phyloP scores from a whole-genome alignment of 129 eudicot species.

The Helianthus tuberosus region DNA sequence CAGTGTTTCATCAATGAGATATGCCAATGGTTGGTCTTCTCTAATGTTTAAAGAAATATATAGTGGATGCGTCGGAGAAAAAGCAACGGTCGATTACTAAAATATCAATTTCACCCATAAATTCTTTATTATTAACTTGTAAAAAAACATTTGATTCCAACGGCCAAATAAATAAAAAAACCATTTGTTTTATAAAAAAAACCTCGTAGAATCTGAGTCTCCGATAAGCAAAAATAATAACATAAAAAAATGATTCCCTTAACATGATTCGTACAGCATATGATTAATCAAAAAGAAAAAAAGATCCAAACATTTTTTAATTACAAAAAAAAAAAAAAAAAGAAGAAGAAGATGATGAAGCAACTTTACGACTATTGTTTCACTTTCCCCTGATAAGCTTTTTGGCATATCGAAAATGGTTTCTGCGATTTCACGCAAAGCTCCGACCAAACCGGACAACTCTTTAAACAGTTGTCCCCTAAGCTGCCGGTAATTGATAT shows the following conservation, averaged over 20 bases:
- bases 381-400: neutral
- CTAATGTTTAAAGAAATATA: too few species aligned
- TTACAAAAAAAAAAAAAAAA: neutral
- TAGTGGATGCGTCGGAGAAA: too few species aligned
- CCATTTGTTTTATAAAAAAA: neutral
- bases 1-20: too few species aligned
- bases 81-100: too few species aligned
- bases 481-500: neutral
- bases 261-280: neutral
- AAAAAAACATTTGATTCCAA: neutral
- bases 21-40: too few species aligned
- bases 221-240: neutral
- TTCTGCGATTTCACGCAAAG: conserved; percentile 13
- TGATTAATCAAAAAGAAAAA: neutral
- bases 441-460: neutral
- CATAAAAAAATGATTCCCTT: neutral
- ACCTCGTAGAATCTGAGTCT: conserved; percentile 5
- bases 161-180: conserved; percentile 6
- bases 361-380: neutral
- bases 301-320: neutral
- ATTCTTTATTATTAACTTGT: too few species aligned
- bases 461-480: conserved; percentile 11
- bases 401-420: conserved; percentile 1
- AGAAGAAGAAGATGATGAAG: too few species aligned
- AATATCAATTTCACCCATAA: too few species aligned